These are phyloP conservation scores for Akebia trifoliata DNA, from an alignment of 164 flowering plant genomes.

Conservation along the genomic window DNA sequence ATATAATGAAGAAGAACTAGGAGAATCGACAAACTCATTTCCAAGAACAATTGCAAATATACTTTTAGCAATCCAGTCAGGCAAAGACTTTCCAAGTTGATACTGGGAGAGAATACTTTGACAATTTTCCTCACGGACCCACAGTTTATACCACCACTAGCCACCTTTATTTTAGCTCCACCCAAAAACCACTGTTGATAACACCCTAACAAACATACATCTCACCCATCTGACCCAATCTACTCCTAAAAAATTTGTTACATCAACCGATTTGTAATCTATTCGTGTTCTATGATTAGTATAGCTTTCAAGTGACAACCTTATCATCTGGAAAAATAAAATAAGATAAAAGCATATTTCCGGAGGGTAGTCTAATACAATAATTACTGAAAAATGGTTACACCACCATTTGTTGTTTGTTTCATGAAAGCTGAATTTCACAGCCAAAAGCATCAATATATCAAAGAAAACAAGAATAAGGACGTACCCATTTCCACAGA, in stretches of 20 bases:
- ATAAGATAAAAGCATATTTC: no score
- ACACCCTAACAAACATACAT: no score
- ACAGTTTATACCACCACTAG: constrained; percentile 57
- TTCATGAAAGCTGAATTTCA: neutral
- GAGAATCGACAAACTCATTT: constrained; percentile 54
- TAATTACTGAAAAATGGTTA: neutral
- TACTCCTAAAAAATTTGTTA: no score
- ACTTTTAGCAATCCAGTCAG: constrained; percentile 66
- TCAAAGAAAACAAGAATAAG: neutral
- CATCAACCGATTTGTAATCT: no score
- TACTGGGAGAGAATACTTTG: constrained; percentile 30
- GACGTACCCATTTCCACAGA: constrained; percentile 74
- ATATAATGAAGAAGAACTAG: neutral
- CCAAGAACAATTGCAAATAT: constrained; percentile 66
- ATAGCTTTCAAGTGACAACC: no score
- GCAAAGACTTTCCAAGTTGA: constrained; percentile 47
- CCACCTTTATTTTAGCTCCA: no score
- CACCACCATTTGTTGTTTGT: neutral
- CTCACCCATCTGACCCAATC: no score
- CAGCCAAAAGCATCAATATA: neutral
- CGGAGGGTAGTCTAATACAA: no score
- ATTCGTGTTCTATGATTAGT: no score
- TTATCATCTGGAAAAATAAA: no score
- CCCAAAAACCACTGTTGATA: no score
- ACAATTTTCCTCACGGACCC: constrained; percentile 62